phyloP scores from a whole-genome alignment of 192 early-diverging fungal species.

The Coemansia furcata region DNA sequence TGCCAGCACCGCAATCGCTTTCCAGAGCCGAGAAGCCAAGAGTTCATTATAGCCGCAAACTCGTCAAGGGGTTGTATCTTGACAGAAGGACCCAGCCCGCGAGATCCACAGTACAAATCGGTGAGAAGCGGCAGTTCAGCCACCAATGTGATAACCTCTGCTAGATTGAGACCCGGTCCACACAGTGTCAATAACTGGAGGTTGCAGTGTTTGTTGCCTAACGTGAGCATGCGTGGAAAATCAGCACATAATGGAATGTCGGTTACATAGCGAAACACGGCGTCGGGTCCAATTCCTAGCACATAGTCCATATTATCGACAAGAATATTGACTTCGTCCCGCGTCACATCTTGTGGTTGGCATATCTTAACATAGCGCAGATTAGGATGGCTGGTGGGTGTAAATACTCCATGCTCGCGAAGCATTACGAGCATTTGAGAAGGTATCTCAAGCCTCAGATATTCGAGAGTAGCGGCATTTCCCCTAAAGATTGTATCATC shows the following conservation, averaged over 20 bases:
- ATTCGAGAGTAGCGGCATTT: not conserved
- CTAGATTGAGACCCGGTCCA: not conserved
- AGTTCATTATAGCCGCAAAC: not conserved
- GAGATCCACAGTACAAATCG: not conserved
- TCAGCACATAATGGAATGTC: not conserved
- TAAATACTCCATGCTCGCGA: not conserved
- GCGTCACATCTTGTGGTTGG: not conserved
- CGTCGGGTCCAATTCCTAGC: not conserved
- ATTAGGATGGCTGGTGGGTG: not conserved
- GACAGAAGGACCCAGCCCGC: not conserved
- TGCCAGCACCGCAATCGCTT: not conserved
- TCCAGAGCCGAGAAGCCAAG: not conserved
- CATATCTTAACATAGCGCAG: not conserved
- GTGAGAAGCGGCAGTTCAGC: not conserved
- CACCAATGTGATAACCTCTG: not conserved
- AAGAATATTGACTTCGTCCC: not conserved
- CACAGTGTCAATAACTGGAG: not conserved
- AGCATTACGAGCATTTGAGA: not conserved
- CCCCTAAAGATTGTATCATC: not conserved
- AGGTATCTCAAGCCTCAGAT: not conserved
- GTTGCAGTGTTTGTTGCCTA: not conserved
- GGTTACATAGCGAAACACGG: not conserved
- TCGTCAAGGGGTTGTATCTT: not conserved
- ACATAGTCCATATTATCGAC: not conserved
- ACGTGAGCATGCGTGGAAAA: not conserved